Evolutionary conservation across 441 rosid species (phyloP).

Genomic region (Syzygium malaccense): DNA sequence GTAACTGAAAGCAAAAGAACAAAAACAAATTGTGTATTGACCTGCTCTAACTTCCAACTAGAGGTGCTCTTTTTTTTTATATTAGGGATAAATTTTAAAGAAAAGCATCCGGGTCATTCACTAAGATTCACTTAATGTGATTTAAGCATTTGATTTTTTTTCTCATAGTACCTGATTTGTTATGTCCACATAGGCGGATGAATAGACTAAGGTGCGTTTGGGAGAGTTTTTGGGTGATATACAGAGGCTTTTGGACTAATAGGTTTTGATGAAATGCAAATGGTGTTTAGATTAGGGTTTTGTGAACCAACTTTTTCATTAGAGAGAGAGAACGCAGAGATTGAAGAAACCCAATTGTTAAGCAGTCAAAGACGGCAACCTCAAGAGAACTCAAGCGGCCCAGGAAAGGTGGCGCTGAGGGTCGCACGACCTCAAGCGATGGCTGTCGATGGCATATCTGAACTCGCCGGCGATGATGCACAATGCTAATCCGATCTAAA

Average conservation of each 20-base stretch:
- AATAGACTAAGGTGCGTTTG: neutral
- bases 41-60: neutral
- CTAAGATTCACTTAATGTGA: neutral
- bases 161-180: neutral
- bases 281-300: neutral
- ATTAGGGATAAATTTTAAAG: neutral
- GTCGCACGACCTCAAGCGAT: neutral
- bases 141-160: neutral
- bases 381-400: fast-evolving
- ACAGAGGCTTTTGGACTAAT: fast-evolving
- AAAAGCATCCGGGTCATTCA: neutral
- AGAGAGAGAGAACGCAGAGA: neutral
- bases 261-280: neutral
- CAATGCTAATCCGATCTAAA: fast-evolving
- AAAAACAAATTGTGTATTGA: neutral
- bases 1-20: neutral
- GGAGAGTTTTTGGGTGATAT: neutral
- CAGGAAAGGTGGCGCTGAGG: neutral
- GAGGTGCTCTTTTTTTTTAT: neutral
- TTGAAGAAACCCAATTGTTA: too few species aligned
- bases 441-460: neutral
- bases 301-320: neutral
- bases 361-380: fast-evolving
- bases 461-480: fast-evolving
- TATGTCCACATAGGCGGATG: neutral